Evolutionary conservation across 2,329 filamentous ascomycete genomes (phyloP).

Genomic region (Bipolaris bicolor): DNA sequence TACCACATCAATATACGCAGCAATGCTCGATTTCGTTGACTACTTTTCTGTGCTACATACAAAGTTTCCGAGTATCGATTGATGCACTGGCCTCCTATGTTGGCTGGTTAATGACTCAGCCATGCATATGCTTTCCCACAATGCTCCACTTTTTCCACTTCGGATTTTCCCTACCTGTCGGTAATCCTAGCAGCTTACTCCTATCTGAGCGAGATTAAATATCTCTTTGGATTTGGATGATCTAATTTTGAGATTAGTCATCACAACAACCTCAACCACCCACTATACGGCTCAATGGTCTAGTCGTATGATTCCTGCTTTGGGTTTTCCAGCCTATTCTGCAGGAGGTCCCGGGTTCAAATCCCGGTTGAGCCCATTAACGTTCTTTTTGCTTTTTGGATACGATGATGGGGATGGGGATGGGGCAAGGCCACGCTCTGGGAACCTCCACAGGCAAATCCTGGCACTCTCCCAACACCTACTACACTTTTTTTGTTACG

Average conservation of each 20-base stretch:
- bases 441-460: background rate
- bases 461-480: background rate
- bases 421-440: too few species aligned
- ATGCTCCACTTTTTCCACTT: background rate
- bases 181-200: too few species aligned
- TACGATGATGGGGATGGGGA: background rate
- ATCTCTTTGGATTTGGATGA: too few species aligned
- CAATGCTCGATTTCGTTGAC: background rate
- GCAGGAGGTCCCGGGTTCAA: slow-evolving; percentile 38
- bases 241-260: background rate
- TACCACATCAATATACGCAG: background rate
- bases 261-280: slow-evolving; percentile 4
- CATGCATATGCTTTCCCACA: background rate
- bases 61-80: background rate
- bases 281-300: slow-evolving; percentile 19
- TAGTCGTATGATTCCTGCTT: slow-evolving; percentile 44
- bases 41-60: background rate
- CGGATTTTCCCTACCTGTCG: background rate
- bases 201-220: too few species aligned
- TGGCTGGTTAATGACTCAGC: background rate
- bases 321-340: slow-evolving; percentile 20
- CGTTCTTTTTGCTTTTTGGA: background rate
- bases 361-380: slow-evolving; percentile 17
- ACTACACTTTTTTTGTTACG: background rate
- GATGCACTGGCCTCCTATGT: background rate